Evolutionary conservation across 805 yeast genomes (phyloP).

Genomic region (Metschnikowia noctiluminum): DNA sequence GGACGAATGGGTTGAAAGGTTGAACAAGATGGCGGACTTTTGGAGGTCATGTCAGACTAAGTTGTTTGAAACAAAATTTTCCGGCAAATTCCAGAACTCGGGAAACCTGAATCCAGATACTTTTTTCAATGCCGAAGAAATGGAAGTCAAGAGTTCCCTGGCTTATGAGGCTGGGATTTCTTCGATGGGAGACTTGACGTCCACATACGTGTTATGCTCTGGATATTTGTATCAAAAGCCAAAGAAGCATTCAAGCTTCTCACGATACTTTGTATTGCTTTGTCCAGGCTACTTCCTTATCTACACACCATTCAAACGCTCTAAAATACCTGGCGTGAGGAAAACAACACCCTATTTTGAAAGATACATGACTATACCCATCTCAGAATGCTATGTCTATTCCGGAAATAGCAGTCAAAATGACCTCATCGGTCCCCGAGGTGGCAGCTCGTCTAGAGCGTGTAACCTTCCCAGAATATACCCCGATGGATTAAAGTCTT

Average conservation of each 20-base stretch:
- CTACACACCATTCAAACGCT: conserved; percentile 49
- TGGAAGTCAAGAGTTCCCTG: conserved; percentile 28
- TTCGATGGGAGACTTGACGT: conserved; percentile 55
- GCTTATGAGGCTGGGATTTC: conserved; percentile 55
- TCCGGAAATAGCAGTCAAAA: conserved; percentile 60
- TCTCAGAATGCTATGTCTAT: conserved; percentile 69
- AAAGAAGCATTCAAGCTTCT: conserved; percentile 65
- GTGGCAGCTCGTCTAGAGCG: conserved; percentile 49
- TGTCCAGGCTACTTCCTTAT: conserved; percentile 68
- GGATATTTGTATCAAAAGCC: conserved; percentile 71
- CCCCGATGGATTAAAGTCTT: conserved; percentile 78
- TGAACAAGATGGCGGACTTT: conserved; percentile 45
- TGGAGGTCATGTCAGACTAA: conserved; percentile 51
- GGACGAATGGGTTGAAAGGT: conserved; percentile 62
- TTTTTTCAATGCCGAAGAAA: conserved; percentile 27
- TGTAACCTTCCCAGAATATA: conserved; percentile 68
- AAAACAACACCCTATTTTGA: conserved; percentile 47
- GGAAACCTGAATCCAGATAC: conserved; percentile 46
- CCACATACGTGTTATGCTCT: conserved; percentile 55
- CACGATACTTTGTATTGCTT: conserved; percentile 56
- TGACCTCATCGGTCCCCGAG: conserved; percentile 50
- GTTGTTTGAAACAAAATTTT: conserved; percentile 36
- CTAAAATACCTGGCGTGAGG: conserved; percentile 42
- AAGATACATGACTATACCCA: conserved; percentile 56
- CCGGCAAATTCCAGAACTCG: conserved; percentile 45